Percentiles rank a stretch among this genome's conserved stretches.
These are phyloP conservation scores for Immersiporthe knoxdaviesiana DNA, from an alignment of 2,329 filamentous ascomycete genomes.

Conservation along the genomic window DNA sequence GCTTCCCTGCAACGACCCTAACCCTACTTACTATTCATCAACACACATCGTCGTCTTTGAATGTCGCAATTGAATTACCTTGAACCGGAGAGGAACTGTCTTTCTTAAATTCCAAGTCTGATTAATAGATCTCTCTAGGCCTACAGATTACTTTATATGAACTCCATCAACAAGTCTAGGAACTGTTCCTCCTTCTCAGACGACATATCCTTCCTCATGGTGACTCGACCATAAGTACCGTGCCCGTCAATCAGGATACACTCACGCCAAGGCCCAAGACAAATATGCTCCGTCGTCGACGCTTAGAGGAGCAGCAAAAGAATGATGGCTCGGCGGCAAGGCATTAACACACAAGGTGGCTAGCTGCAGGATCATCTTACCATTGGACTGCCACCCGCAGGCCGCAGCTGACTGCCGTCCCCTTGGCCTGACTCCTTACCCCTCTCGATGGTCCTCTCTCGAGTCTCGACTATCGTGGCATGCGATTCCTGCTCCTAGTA, in stretches of 20 bases:
- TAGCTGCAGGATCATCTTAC: neutral
- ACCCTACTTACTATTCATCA: neutral
- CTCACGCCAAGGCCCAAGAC: neutral
- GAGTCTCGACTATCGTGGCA: neutral
- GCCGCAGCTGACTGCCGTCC: neutral
- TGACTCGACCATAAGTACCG: neutral
- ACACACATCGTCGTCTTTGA: too few species aligned
- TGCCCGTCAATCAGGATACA: neutral
- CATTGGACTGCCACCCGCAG: neutral
- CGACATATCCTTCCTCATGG: neutral
- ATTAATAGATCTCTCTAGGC: neutral
- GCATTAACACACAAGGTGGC: neutral
- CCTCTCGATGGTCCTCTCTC: neutral
- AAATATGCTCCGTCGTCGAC: neutral
- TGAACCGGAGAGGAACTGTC: too few species aligned
- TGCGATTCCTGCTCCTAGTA: neutral
- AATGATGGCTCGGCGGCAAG: neutral
- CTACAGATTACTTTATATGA: neutral
- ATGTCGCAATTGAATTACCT: too few species aligned
- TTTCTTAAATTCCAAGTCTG: neutral
- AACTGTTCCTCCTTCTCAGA: neutral
- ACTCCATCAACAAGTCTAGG: neutral
- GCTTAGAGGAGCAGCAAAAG: neutral
- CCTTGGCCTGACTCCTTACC: neutral
- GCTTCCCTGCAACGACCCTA: neutral